These are phyloP conservation scores for Linum lewisii DNA, from an alignment of 345 rosid genomes.

Conservation along the genomic window DNA sequence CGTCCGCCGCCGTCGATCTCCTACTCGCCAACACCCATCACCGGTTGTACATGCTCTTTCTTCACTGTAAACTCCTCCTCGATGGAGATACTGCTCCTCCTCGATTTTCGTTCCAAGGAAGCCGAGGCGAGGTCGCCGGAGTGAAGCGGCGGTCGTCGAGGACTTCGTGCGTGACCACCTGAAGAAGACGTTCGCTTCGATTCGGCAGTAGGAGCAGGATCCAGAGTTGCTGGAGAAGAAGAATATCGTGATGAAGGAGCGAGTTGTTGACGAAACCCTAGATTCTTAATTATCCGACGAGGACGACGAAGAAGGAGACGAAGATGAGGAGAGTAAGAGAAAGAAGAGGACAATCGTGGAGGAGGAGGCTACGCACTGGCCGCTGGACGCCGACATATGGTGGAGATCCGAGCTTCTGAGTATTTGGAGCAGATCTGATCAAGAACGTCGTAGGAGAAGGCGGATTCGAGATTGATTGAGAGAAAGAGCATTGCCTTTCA, in stretches of 20 bases:
- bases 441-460: too few relatives aligned
- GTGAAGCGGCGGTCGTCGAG: constrained; percentile 78
- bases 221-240: constrained; percentile 41
- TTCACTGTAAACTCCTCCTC: neutral
- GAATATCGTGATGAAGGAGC: constrained; percentile 41
- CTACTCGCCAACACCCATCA: neutral
- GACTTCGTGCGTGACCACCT: constrained; percentile 63
- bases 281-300: constrained; percentile 19
- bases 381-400: too few relatives aligned
- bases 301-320: constrained; percentile 9
- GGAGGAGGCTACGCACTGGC: too few relatives aligned
- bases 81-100: constrained; percentile 9
- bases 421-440: too few relatives aligned
- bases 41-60: neutral
- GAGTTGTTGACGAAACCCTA: too few relatives aligned
- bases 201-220: constrained; percentile 41
- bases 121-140: constrained; percentile 60
- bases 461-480: too few relatives aligned
- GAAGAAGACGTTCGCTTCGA: constrained; percentile 53
- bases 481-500: too few relatives aligned
- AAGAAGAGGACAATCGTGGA: constrained; percentile 64
- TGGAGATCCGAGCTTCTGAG: too few relatives aligned
- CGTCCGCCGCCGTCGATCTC: too few relatives aligned
- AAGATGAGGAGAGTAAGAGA: constrained; percentile 7
- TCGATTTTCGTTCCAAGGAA: constrained; percentile 41